Evolutionary conservation across 129 eudicot species (phyloP).

Genomic region (Pseudognaphalium luteoalbum): DNA sequence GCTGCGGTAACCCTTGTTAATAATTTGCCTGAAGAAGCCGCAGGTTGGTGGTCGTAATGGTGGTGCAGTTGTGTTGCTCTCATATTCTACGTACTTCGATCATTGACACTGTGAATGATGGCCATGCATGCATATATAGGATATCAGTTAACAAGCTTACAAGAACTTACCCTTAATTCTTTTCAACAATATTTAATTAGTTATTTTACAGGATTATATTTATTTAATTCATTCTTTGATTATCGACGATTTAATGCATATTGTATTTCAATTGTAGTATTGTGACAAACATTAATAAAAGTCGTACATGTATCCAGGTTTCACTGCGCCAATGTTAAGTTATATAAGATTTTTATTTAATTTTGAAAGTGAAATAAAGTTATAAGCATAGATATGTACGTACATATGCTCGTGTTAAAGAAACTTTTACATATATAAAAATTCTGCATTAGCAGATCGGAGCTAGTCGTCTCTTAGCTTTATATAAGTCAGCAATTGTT

Average conservation of each 20-base stretch:
- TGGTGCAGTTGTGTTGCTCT: neutral
- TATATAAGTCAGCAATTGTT: too few relatives aligned
- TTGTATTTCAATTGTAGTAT: neutral
- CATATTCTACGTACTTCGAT: neutral
- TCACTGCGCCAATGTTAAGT: too few relatives aligned
- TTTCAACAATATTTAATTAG: neutral
- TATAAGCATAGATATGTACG: too few relatives aligned
- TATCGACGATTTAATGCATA: neutral
- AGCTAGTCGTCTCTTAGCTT: too few relatives aligned
- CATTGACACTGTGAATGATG: neutral
- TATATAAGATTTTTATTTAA: too few relatives aligned
- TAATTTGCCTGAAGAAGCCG: neutral
- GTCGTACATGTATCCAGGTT: neutral
- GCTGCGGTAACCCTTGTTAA: constrained; percentile 16
- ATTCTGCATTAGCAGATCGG: too few relatives aligned
- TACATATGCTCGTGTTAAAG: too few relatives aligned
- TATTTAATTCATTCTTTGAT: neutral
- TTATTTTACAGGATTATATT: neutral
- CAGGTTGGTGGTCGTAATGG: neutral
- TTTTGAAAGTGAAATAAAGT: too few relatives aligned
- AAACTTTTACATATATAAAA: too few relatives aligned
- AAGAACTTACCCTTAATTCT: neutral
- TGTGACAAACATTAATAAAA: neutral
- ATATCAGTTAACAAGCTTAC: constrained; percentile 4
- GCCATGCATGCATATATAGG: constrained; percentile 2